Evolutionary conservation across 192 early-diverging fungal genomes (phyloP).

Genomic region (Rhizophlyctis rosea): DNA sequence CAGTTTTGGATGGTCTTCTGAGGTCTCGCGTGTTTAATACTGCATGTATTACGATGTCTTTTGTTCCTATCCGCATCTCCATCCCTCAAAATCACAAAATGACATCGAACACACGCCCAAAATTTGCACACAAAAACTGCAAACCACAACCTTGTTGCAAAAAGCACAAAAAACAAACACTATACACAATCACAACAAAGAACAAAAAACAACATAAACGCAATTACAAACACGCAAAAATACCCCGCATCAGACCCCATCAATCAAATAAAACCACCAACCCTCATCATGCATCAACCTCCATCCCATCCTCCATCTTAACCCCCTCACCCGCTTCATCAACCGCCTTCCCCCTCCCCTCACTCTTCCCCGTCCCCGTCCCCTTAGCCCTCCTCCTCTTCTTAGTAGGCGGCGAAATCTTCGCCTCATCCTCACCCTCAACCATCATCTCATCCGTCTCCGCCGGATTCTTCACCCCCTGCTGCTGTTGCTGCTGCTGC

Average conservation of each 20-base stretch:
- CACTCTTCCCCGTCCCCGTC: too few relatives aligned
- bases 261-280: neutral
- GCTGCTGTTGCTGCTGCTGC: too few relatives aligned
- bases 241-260: neutral
- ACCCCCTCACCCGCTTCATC: neutral
- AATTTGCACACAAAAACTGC: neutral
- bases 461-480: too few relatives aligned
- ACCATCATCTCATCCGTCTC: too few relatives aligned
- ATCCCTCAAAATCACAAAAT: neutral
- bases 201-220: neutral
- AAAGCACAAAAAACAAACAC: too few relatives aligned
- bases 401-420: too few relatives aligned
- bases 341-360: neutral
- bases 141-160: neutral
- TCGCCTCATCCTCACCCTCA: too few relatives aligned
- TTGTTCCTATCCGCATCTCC: too few relatives aligned
- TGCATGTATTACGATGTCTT: too few relatives aligned
- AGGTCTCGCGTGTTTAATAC: neutral
- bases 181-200: slow-evolving; percentile 5
- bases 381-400: too few relatives aligned
- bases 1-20: neutral
- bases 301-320: neutral
- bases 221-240: neutral
- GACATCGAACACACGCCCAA: neutral
- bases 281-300: neutral